Percentiles rank a stretch among this genome's conserved stretches.
phyloP scores from a whole-genome alignment of 2,329 filamentous ascomycete species.

The Clonostachys solani region DNA sequence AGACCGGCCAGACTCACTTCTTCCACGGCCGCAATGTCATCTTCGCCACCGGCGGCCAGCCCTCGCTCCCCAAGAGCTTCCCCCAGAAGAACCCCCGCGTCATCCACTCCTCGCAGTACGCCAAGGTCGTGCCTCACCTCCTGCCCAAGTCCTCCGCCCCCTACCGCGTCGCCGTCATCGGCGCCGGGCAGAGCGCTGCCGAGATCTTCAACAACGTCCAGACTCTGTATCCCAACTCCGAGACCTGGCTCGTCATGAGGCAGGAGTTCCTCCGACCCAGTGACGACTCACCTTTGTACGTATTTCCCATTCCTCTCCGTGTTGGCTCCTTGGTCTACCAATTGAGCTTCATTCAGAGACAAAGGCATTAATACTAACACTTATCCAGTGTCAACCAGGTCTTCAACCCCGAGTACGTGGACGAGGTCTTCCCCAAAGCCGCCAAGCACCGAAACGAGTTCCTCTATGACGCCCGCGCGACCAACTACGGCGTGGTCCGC shows the following conservation, averaged over 20 bases:
- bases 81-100: constrained; percentile 68
- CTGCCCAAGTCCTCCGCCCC: constrained; percentile 49
- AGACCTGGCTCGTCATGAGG: constrained; percentile 75
- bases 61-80: constrained; percentile 66
- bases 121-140: constrained; percentile 56
- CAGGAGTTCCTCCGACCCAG: constrained; percentile 81
- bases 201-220: constrained; percentile 94
- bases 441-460: constrained; percentile 55
- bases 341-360: not conserved
- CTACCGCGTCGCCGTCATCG: constrained; percentile 79
- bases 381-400: constrained; percentile 84
- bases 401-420: constrained; percentile 85
- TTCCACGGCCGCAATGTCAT: constrained; percentile 63
- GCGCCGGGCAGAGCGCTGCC: constrained; percentile 86
- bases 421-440: constrained; percentile 68
- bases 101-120: constrained; percentile 87
- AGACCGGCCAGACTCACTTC: constrained; percentile 47
- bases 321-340: not conserved
- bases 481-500: constrained; percentile 93
- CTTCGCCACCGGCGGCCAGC: constrained; percentile 54
- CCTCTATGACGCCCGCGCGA: constrained; percentile 69
- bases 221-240: constrained; percentile 74
- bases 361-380: constrained; percentile 15
- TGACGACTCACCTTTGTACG: constrained; percentile 93
- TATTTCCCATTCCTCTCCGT: constrained; percentile 11